Conservation (phyloP, 768 basidiomycete genomes). For the Naganishia randhawae region DNA sequence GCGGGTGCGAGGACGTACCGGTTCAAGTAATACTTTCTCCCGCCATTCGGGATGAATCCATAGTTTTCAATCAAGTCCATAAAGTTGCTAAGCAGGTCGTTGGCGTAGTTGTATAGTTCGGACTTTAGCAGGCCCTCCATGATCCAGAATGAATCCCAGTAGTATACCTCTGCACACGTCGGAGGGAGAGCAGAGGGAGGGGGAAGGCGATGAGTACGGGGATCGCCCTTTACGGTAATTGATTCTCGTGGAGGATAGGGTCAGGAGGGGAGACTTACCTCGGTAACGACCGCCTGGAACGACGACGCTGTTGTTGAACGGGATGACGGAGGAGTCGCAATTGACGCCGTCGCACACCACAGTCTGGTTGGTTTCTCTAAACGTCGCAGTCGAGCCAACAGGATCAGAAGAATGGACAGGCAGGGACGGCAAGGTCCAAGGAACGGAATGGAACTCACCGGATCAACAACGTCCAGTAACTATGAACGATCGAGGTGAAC, state of each 20-base stretch:
- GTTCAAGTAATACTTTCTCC: slow-evolving; percentile 79
- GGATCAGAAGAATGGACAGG: no score
- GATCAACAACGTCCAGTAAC: slow-evolving; percentile 77
- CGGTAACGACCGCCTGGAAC: slow-evolving; percentile 82
- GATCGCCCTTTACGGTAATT: no score
- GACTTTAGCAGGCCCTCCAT: slow-evolving; percentile 76
- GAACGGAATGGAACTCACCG: slow-evolving; percentile 37
- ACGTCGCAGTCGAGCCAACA: no score
- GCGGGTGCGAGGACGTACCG: slow-evolving; percentile 48
- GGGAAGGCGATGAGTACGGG: neutral
- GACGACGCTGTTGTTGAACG: slow-evolving; percentile 85
- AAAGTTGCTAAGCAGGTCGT: slow-evolving; percentile 80
- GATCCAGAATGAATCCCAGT: slow-evolving; percentile 76
- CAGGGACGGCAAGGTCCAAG: neutral
- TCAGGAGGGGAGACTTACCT: slow-evolving; percentile 51
- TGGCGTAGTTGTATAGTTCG: slow-evolving; percentile 67
- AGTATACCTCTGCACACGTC: slow-evolving; percentile 41
- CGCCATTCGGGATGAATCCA: slow-evolving; percentile 93
- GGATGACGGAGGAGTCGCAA: slow-evolving; percentile 82
- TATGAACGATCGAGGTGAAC: slow-evolving; percentile 74
- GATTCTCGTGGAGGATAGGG: slow-evolving; percentile 26
- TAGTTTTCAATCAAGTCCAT: slow-evolving; percentile 84
- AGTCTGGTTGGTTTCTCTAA: slow-evolving; percentile 64
- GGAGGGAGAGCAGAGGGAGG: neutral
- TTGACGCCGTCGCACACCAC: slow-evolving; percentile 59